phyloP scores from a whole-genome alignment of 768 basidiomycete genomes.

The Termitomyces sp. region DNA sequence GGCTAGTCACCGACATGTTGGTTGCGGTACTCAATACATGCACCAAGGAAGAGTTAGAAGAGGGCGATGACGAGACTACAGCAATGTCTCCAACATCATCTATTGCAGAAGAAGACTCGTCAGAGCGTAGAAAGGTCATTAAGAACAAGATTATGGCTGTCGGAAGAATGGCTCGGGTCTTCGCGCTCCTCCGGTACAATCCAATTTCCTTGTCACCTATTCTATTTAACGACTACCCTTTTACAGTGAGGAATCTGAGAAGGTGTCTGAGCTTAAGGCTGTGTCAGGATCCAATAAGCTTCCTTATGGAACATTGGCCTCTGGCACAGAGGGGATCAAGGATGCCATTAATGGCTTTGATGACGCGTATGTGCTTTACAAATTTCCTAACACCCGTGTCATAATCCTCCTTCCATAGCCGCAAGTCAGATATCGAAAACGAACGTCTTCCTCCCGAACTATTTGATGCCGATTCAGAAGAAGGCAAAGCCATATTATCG shows the following conservation, averaged over 20 bases:
- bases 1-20: slow-evolving; percentile 93
- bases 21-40: slow-evolving; percentile 95
- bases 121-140: slow-evolving; percentile 85
- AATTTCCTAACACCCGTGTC: not conserved
- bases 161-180: slow-evolving; percentile 93
- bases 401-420: slow-evolving; percentile 38
- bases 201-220: not conserved
- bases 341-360: slow-evolving; percentile 92
- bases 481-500: slow-evolving; percentile 59
- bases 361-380: slow-evolving; percentile 74
- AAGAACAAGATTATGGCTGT: slow-evolving; percentile 99
- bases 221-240: not conserved
- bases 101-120: slow-evolving; percentile 46
- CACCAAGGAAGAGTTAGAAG: slow-evolving; percentile 94
- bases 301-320: slow-evolving; percentile 79
- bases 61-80: slow-evolving; percentile 57
- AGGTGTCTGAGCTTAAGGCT: slow-evolving; percentile 93
- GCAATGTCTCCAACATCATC: slow-evolving; percentile 35
- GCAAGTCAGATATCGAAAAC: slow-evolving; percentile 98
- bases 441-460: slow-evolving; percentile 96
- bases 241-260: slow-evolving; percentile 92
- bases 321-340: slow-evolving; percentile 91
- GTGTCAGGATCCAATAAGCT: slow-evolving; percentile 73
- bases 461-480: slow-evolving; percentile 73
- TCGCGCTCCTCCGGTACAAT: slow-evolving; percentile 87